Base-by-base conservation (phyloP, 805 yeast species). In the Barnettozyma botsteinii region DNA sequence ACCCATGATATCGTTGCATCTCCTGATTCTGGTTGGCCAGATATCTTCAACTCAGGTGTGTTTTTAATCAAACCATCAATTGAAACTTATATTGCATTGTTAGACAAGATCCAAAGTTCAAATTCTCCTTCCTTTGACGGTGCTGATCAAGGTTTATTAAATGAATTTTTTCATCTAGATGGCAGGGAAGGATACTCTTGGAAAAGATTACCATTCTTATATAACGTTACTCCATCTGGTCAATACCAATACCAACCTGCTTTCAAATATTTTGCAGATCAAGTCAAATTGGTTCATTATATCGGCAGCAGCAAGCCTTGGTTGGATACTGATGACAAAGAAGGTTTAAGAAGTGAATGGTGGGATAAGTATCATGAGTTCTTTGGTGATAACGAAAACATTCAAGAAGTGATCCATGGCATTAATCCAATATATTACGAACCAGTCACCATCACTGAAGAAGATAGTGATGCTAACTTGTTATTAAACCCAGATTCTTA, bases 1-100 rank as follows among this genome's bases (percentile, higher is more conserved):
- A 41, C 47, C 10, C 26, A 42, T 9, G 62, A 64, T 42, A 47
- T 55, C 13, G 49, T 50, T 10, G 59, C 93, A 0, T 65, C 80
- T 7, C 85, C 93, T 0, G 95, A 85, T 59, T 65, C 75, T 12
- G 93, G 94, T n/a, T 85, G 91, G 82, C 94, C 95, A 1, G 95
- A 85, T 62, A 71, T 81, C 37, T 85, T 85, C 68, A 85, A 85
- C 60, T 76, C 88, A 12, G 94, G 95, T 1, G 72, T 85, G 17
- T 66, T 85, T 45, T 66, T 79, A 7, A 56, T 76, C 20, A 67
- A 67, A 41, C 94, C 93, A 2, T 64, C 67, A 47, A 26, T 51
- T 2, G 46, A 46, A 0, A 72, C 65, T 15, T 79, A 64, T 49
- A 43, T 59, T 6, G 60, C 62, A 14, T 63, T 86, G 31, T 34